Base-by-base conservation (phyloP, 805 yeast species). In the Yarrowia porcina region DNA sequence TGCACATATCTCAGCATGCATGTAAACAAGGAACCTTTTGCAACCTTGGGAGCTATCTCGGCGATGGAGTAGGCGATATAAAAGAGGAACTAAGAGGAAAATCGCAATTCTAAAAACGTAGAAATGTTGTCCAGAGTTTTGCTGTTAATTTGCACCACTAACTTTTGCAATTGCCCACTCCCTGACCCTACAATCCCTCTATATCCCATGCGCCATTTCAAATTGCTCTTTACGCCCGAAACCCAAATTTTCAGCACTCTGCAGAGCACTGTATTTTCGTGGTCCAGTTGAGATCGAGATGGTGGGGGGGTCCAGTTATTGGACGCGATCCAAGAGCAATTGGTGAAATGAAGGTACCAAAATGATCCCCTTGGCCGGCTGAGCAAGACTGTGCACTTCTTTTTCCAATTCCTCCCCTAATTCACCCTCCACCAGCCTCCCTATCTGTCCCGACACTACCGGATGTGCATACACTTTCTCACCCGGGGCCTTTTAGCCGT, bases 161-260 rank as follows among this genome's bases (percentile, higher is more conserved):
- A 3, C 9, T 30, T 30, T 27, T 7, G 27, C n/a, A 45, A 28
- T 45, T 36, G 12, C 13, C 27, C 12, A 0, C 52, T 20, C 10
- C 10, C 2, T 12, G 38, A 25, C 9, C 54, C 38, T n/a, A 20
- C 54, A 47, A 47, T 47, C 38, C n/a, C 54, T 8, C 27, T 8
- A 20, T 6, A 4, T 2, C 50, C 54, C 8, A 8, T 49, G 56
- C 56, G 56, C 39, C 39, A 49, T 49, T 49, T 49, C 56, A 49
- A 49, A 49, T 49, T 49, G 56, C 56, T 49, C 56, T 49, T 49
- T 49, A 49, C 56, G 56, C 56, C 52, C 56, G 56, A 49, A 49
- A 49, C 56, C 56, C 28, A 21, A 32, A 15, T 32, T 49, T 32
- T 23, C 56, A 32, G 23, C n/a, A 20, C 17, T 49, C 54, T 47